These are phyloP conservation scores for Magnaporthales sp. DNA, from an alignment of 2,329 filamentous ascomycete species.

Conservation along the genomic window DNA sequence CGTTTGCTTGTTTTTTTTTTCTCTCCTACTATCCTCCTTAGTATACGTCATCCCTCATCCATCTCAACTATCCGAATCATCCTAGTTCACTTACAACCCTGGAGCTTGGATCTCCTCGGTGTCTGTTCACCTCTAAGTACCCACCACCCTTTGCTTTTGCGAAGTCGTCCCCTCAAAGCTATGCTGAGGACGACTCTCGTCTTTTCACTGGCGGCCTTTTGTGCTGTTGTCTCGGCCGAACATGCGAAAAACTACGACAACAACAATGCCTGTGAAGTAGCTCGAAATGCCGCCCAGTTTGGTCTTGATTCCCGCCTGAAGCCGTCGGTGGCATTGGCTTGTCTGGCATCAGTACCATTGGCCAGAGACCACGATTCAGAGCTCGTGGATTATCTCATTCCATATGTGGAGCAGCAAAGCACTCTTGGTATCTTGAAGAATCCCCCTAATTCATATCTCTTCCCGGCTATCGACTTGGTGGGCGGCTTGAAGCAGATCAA, in stretches of 20 bases:
- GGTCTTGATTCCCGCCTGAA: neutral
- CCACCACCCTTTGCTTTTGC: neutral
- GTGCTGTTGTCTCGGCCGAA: neutral
- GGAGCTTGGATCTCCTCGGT: neutral
- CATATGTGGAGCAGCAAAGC: conserved; percentile 34
- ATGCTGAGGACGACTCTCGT: neutral
- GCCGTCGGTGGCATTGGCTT: conserved; percentile 24
- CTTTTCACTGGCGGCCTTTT: neutral
- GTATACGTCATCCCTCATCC: neutral
- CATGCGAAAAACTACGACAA: neutral
- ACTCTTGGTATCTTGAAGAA: conserved; percentile 30
- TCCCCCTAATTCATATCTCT: conserved; percentile 30
- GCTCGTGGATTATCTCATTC: conserved; percentile 34
- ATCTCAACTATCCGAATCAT: neutral
- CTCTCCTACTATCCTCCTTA: neutral
- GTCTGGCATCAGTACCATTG: conserved; percentile 35
- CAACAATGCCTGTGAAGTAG: conserved; percentile 9
- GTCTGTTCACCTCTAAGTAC: neutral
- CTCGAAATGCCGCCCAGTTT: neutral
- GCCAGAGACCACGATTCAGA: conserved; percentile 29
- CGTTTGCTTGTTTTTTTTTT: neutral
- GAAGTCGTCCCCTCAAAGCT: neutral
- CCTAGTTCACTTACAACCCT: neutral
- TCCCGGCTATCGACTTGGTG: conserved; percentile 25
- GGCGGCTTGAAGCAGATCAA: conserved; percentile 19